Evolutionary conservation across 202 grass and related monocot species (phyloP).

Genomic region (Brachypodium distachyon): DNA sequence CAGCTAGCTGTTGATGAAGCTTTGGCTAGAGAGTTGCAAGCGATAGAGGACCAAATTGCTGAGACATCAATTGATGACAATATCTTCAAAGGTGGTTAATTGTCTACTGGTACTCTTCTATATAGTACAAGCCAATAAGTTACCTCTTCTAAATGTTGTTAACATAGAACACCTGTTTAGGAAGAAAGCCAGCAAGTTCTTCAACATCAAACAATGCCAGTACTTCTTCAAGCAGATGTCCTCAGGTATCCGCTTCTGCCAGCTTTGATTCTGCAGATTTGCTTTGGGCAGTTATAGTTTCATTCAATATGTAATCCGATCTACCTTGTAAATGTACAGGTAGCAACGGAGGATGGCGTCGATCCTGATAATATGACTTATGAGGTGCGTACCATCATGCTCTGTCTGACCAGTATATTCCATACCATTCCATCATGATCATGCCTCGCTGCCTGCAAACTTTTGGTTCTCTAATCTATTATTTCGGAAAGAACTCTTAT

Average conservation of each 20-base stretch:
- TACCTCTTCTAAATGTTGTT: constrained; percentile 3
- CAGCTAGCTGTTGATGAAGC: constrained; percentile 72
- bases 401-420: background rate
- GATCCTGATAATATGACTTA: constrained; percentile 93
- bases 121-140: background rate
- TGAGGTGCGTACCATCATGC: constrained; percentile 44
- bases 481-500: background rate
- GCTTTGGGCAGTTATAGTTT: background rate
- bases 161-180: constrained; percentile 42
- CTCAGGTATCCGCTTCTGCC: constrained; percentile 37
- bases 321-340: constrained; percentile 29
- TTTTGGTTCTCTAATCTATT: constrained; percentile 4
- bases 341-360: constrained; percentile 44
- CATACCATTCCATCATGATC: background rate
- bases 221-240: constrained; percentile 16
- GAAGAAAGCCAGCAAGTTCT: constrained; percentile 27
- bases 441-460: background rate
- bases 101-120: background rate
- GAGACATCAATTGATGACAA: constrained; percentile 25
- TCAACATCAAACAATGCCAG: constrained; percentile 8
- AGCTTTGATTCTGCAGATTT: background rate
- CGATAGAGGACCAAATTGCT: constrained; percentile 59
- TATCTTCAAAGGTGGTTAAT: constrained; percentile 28
- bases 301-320: constrained; percentile 7
- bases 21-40: constrained; percentile 73